These are phyloP conservation scores for Meripilus lineatus DNA, from an alignment of 1,284 basidiomycete genomes.

Conservation along the genomic window DNA sequence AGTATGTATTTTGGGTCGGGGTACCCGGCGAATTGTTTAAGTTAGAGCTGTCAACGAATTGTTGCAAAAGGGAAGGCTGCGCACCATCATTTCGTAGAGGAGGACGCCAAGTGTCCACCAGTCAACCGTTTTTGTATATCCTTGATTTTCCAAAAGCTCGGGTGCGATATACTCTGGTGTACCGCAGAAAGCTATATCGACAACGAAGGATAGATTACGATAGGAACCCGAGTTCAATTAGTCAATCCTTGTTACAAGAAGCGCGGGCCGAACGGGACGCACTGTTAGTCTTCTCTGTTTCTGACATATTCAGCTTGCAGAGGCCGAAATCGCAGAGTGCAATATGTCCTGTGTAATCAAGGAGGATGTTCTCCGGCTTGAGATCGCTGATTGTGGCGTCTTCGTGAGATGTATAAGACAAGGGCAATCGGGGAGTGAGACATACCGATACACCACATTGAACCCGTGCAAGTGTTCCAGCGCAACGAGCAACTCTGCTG, in stretches of 20 bases:
- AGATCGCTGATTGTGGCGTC: slow-evolving; percentile 58
- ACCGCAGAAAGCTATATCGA: slow-evolving; percentile 86
- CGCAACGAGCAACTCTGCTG: slow-evolving; percentile 91
- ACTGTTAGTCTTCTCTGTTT: slow-evolving; percentile 98
- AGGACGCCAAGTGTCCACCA: slow-evolving; percentile 99
- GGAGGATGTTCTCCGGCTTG: slow-evolving; percentile 95
- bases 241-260: slow-evolving; percentile 7
- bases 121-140: slow-evolving; percentile 98
- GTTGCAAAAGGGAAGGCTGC: slow-evolving; percentile 13
- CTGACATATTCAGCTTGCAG: slow-evolving; percentile 99
- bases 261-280: slow-evolving; percentile 25
- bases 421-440: slow-evolving; percentile 6
- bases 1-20: too few relatives aligned
- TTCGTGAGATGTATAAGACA: slow-evolving; percentile 3
- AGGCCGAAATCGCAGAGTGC: slow-evolving; percentile 98
- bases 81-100: slow-evolving; percentile 96
- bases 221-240: too few relatives aligned
- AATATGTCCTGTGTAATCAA: slow-evolving; percentile 98
- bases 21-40: too few relatives aligned
- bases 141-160: slow-evolving; percentile 92
- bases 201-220: too few relatives aligned
- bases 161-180: slow-evolving; percentile 98
- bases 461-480: slow-evolving; percentile 96
- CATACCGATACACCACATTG: slow-evolving; percentile 95
- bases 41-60: slow-evolving; percentile 2